A percentile compares a stretch with the other conserved stretches of the same genome.
These are phyloP conservation scores for Phialocephala sp. DNA, from an alignment of 2,329 filamentous ascomycete species.

Conservation along the genomic window DNA sequence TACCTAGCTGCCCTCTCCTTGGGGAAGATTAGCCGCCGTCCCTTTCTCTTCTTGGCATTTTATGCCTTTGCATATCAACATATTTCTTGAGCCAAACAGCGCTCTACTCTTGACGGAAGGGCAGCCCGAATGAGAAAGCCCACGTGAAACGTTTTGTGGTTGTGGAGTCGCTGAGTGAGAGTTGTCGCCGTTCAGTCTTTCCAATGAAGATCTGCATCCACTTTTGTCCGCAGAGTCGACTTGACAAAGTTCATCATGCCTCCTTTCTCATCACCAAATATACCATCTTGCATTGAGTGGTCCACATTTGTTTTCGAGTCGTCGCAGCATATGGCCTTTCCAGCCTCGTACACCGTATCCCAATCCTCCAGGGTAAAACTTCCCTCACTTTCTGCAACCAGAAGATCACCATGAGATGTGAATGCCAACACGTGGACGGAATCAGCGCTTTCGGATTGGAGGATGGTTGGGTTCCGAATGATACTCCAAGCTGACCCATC, in stretches of 20 bases:
- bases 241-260: constrained; percentile 65
- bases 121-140: neutral
- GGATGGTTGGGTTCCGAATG: constrained; percentile 65
- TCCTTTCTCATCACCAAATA: constrained; percentile 50
- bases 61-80: constrained; percentile 29
- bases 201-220: constrained; percentile 61
- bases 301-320: constrained; percentile 37
- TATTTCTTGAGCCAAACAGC: constrained; percentile 3
- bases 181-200: constrained; percentile 46
- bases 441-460: constrained; percentile 64
- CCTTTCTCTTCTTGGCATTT: constrained; percentile 29
- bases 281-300: constrained; percentile 40
- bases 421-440: constrained; percentile 87
- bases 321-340: constrained; percentile 68
- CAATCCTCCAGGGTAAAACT: constrained; percentile 77
- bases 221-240: constrained; percentile 63
- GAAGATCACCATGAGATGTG: constrained; percentile 72
- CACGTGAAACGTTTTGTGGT: constrained; percentile 13
- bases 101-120: constrained; percentile 15
- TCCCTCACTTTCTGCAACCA: constrained; percentile 84
- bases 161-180: constrained; percentile 11
- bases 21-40: constrained; percentile 20
- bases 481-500: constrained; percentile 50
- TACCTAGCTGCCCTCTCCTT: constrained; percentile 24
- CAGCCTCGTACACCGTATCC: constrained; percentile 71